Conservation (phyloP, 306 rosid species). For the Carpinus fangiana region DNA sequence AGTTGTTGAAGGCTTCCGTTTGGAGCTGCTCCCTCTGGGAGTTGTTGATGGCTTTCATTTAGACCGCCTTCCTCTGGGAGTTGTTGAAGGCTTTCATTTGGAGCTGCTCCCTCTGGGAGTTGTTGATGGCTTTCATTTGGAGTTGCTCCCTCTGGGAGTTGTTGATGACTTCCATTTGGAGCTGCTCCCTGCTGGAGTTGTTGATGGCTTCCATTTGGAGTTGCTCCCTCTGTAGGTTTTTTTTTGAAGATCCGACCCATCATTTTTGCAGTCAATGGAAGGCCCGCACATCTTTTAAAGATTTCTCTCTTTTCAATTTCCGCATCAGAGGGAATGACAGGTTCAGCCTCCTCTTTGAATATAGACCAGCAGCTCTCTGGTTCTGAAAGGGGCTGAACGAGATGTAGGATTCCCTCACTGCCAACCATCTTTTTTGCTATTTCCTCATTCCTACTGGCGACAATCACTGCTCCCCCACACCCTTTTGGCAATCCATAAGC, state of each 20-base stretch:
- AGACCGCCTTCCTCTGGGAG: too few species aligned
- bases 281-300: constrained; percentile 1
- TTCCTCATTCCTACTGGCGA: constrained; percentile 23
- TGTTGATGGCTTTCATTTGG: too few species aligned
- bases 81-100: neutral
- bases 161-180: neutral
- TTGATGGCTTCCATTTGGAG: neutral
- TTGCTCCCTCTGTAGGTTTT: neutral
- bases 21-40: neutral
- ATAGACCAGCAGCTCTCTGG: constrained; percentile 19
- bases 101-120: too few species aligned
- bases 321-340: neutral
- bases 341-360: constrained; percentile 14
- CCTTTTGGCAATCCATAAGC: constrained; percentile 26
- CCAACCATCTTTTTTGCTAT: constrained; percentile 13
- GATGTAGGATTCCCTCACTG: constrained; percentile 9
- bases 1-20: neutral
- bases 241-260: neutral
- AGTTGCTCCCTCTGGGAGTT: too few species aligned
- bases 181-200: too few species aligned
- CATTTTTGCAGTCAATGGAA: constrained; percentile 24
- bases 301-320: constrained; percentile 13
- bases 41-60: too few species aligned
- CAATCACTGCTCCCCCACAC: constrained; percentile 29
- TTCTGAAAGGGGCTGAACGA: constrained; percentile 13